Conservation (phyloP, 108 stramenopile genomes). For the Seminavis robusta region DNA sequence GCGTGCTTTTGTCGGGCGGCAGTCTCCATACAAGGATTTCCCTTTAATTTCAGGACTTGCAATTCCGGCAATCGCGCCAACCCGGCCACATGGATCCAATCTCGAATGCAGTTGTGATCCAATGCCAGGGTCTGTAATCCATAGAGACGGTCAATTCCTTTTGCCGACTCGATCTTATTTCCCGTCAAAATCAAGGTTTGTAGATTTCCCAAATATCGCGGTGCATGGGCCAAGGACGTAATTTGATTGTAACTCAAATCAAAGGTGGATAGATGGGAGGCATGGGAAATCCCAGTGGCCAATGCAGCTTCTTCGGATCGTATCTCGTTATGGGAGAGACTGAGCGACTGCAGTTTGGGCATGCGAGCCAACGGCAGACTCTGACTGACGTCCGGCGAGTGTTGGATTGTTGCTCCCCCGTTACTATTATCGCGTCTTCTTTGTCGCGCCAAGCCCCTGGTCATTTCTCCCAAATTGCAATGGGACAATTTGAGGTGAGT, state of each 20-base stretch:
- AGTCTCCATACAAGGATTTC: too few species aligned
- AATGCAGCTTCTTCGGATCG: constrained; percentile 44
- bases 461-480: constrained; percentile 60
- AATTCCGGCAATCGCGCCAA: constrained; percentile 71
- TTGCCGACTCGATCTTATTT: constrained; percentile 45
- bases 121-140: constrained; percentile 53
- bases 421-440: constrained; percentile 2
- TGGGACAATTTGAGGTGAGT: constrained; percentile 54
- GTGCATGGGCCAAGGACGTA: constrained; percentile 27
- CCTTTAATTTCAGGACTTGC: constrained; percentile 38
- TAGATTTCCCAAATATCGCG: constrained; percentile 61
- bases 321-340: constrained; percentile 68
- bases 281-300: constrained; percentile 37
- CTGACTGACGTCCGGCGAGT: too few species aligned
- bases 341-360: constrained; percentile 50
- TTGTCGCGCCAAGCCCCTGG: constrained; percentile 33
- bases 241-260: constrained; percentile 72
- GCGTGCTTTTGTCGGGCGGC: constrained; percentile 5
- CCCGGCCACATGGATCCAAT: constrained; percentile 47
- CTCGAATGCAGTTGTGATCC: constrained; percentile 61
- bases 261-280: constrained; percentile 42
- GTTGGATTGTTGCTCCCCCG: too few species aligned
- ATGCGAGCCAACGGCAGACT: constrained; percentile 37
- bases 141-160: constrained; percentile 67
- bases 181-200: constrained; percentile 55